phyloP scores from a whole-genome alignment of 768 basidiomycete species.

The Xanthoconium stramineum region DNA sequence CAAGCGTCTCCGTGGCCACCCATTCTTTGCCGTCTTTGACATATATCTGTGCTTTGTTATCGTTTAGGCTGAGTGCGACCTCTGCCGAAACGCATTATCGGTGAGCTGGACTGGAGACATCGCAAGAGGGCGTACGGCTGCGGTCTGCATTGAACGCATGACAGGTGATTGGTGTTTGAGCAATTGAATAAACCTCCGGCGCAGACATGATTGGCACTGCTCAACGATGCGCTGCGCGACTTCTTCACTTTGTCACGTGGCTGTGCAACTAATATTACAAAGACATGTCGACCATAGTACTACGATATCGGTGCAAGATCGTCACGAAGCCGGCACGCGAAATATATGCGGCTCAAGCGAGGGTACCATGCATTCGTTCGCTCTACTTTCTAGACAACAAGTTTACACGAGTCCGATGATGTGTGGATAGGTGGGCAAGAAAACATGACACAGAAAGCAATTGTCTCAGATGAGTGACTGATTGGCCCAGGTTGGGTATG shows the following conservation, averaged over 20 bases:
- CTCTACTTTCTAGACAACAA: constrained; percentile 6
- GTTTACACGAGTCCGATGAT: constrained; percentile 6
- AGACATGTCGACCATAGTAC: not conserved
- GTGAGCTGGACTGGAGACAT: not conserved
- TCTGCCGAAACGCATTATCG: constrained; percentile 45
- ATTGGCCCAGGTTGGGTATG: constrained; percentile 6
- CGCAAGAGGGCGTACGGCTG: constrained; percentile 56
- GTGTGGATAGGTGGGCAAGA: constrained; percentile 12
- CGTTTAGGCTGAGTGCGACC: constrained; percentile 88
- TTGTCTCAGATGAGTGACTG: constrained; percentile 3
- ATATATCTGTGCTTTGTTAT: constrained; percentile 84
- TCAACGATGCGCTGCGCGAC: not conserved
- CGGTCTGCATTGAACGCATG: constrained; percentile 92
- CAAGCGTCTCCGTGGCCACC: constrained; percentile 69
- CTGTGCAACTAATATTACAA: not conserved
- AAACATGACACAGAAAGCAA: constrained; percentile 2
- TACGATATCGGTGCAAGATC: not conserved
- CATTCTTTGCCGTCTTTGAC: constrained; percentile 63
- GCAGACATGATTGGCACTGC: constrained; percentile 47
- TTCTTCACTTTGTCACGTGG: constrained; percentile 5
- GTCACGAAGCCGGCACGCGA: not conserved
- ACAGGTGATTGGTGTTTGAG: constrained; percentile 82
- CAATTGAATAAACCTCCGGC: constrained; percentile 73
- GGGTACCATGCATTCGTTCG: constrained; percentile 1
- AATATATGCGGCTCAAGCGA: constrained; percentile 7